phyloP scores from a whole-genome alignment of 495 filamentous ascomycete genomes.

The Parathielavia appendiculata region DNA sequence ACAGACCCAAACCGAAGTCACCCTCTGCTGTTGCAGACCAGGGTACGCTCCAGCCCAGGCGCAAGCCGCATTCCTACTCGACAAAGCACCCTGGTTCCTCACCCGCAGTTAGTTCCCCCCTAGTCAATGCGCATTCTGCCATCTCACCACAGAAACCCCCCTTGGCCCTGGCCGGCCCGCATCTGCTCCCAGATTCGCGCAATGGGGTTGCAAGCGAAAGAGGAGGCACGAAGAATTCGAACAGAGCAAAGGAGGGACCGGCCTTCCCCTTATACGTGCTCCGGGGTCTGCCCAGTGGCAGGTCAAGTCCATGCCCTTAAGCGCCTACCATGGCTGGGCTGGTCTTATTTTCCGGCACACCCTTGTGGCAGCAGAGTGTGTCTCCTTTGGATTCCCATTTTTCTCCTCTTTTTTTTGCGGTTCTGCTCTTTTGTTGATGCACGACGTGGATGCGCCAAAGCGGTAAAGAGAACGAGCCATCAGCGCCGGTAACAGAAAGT shows the following conservation, averaged over 20 bases:
- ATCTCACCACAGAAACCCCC: constrained; percentile 15
- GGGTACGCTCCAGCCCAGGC: constrained; percentile 20
- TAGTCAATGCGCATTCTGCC: constrained; percentile 30
- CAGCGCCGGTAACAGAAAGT: background rate
- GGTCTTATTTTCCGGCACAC: constrained; percentile 31
- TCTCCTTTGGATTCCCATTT: constrained; percentile 17
- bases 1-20: constrained; percentile 27
- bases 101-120: constrained; percentile 24
- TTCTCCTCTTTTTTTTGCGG: constrained; percentile 9
- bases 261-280: constrained; percentile 31
- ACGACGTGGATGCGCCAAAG: constrained; percentile 1
- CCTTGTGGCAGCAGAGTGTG: constrained; percentile 16
- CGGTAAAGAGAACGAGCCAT: background rate
- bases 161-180: constrained; percentile 12
- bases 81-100: constrained; percentile 18
- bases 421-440: constrained; percentile 9
- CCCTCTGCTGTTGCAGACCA: constrained; percentile 30
- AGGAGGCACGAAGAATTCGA: constrained; percentile 2
- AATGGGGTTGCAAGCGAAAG: constrained; percentile 8
- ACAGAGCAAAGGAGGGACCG: constrained; percentile 15
- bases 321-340: constrained; percentile 28
- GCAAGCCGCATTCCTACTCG: constrained; percentile 21
- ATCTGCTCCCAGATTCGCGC: constrained; percentile 13
- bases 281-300: constrained; percentile 31
- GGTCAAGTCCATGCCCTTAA: constrained; percentile 24